Percentiles rank a stretch among this genome's conserved stretches.
phyloP scores from a whole-genome alignment of 2,329 filamentous ascomycete genomes.

The Gaeumannomyces tritici region DNA sequence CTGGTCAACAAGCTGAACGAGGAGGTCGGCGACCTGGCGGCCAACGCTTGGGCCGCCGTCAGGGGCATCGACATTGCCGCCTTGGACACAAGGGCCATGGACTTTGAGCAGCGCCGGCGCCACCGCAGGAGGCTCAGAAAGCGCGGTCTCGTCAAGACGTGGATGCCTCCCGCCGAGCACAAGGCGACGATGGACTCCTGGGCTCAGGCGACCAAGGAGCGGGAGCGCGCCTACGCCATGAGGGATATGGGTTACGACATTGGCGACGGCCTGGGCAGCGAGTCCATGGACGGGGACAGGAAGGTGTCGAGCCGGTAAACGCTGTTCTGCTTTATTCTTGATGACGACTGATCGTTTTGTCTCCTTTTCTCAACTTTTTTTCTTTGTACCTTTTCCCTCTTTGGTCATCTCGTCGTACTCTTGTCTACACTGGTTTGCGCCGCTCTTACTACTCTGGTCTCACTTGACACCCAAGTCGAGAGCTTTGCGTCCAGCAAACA shows the following conservation, averaged over 20 bases:
- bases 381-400: neutral
- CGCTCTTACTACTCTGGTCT: neutral
- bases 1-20: constrained; percentile 27
- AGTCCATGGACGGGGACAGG: constrained; percentile 17
- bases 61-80: constrained; percentile 23
- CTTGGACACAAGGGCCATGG: constrained; percentile 33
- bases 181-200: constrained; percentile 33
- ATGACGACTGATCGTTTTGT: neutral
- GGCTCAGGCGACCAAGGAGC: constrained; percentile 28
- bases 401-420: neutral
- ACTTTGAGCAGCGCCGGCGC: constrained; percentile 35
- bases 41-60: constrained; percentile 25
- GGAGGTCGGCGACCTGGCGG: constrained; percentile 34
- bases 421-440: neutral
- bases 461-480: neutral
- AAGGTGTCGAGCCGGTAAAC: constrained; percentile 6
- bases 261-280: constrained; percentile 24
- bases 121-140: constrained; percentile 41
- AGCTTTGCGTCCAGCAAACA: neutral
- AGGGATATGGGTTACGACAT: constrained; percentile 29
- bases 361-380: too few relatives aligned
- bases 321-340: neutral
- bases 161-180: constrained; percentile 28
- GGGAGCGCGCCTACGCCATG: constrained; percentile 27
- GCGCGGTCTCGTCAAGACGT: constrained; percentile 29